Evolutionary conservation across 1,284 basidiomycete genomes (phyloP).

Genomic region (Violaceomyces palustris): DNA sequence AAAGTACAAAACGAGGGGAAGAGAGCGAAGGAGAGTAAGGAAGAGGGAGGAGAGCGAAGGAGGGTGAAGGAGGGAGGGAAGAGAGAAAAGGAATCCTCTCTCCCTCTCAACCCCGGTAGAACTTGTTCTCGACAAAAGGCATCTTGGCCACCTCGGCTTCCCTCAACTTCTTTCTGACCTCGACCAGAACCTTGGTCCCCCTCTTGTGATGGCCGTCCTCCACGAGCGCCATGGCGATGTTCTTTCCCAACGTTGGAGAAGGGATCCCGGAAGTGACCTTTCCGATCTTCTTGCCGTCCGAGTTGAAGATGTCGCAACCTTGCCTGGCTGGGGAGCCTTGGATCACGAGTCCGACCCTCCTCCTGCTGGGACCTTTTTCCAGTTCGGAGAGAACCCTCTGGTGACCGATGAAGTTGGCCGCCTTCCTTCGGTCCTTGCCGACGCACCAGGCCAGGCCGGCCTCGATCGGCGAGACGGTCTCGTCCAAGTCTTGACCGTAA

Average conservation of each 20-base stretch:
- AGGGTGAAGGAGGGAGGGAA: too few species aligned
- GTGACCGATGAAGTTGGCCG: slow-evolving; percentile 72
- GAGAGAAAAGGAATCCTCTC: too few species aligned
- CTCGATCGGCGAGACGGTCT: slow-evolving; percentile 74
- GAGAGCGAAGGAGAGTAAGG: too few species aligned
- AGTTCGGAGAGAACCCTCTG: slow-evolving; percentile 73
- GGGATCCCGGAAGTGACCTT: slow-evolving; percentile 93
- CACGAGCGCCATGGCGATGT: slow-evolving; percentile 96
- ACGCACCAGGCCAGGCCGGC: slow-evolving; percentile 90
- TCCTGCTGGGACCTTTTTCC: slow-evolving; percentile 66
- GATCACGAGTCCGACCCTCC: slow-evolving; percentile 78
- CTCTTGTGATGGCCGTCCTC: slow-evolving; percentile 76
- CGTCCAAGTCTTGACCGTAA: slow-evolving; percentile 89
- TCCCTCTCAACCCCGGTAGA: slow-evolving; percentile 37
- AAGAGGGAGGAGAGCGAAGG: too few species aligned
- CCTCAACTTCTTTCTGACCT: slow-evolving; percentile 70
- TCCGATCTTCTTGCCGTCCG: slow-evolving; percentile 57
- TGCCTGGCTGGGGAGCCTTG: slow-evolving; percentile 80
- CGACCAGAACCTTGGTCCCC: slow-evolving; percentile 73
- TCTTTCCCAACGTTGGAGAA: slow-evolving; percentile 79
- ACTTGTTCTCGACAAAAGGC: slow-evolving; percentile 65
- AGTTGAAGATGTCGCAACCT: slow-evolving; percentile 70
- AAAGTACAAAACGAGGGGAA: too few species aligned
- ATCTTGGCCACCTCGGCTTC: slow-evolving; percentile 68
- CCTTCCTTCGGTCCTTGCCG: slow-evolving; percentile 74